Evolutionary conservation across 2,329 filamentous ascomycete genomes (phyloP), one percentile per base, ranked within the genome.

Genomic region (Exophiala sideris): DNA sequence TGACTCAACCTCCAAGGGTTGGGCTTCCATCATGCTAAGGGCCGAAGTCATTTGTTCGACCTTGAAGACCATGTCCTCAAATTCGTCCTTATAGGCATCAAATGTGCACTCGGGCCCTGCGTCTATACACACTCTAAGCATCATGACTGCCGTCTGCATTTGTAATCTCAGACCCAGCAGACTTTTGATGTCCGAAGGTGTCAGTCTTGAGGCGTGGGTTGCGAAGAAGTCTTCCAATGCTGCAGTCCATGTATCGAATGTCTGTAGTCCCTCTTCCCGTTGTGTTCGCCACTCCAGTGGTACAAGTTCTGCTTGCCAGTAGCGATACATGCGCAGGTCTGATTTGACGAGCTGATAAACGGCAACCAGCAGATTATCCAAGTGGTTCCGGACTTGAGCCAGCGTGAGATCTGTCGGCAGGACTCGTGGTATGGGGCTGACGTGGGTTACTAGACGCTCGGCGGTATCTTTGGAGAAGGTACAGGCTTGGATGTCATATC

Each of bases 401-500:
- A 65, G 42, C 5, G 48, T 61, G 14, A 65, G 49, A 20, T 53
- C 50, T n/a, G 61, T 59, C 8, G 63, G 59, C 10, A 58, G 53
- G 11, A 59, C 50, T 14, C 48, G 47, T 11, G 63, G 62, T n/a
- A 63, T 48, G 38, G 46, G 24, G 24, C 2, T 46, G 12, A 57
- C 18, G 20, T 45, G 50, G 39, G 56, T 54, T 20, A 40, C 35
- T 32, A 65, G 36, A 32, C 52, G 56, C 44, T 63, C 60, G 9
- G 62, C 59, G 12, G 39, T 36, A 11, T 57, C 53, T 50, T 65
- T 65, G 36, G 60, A 61, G 39, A 65, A 65, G 2, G 63, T 65
- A 44, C 63, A 65, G 11, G 63, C 63, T 50, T 65, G 63, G 39
- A 65, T 62, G 42, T 65, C 63, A 45, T 65, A 64, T 41, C 63